These are phyloP conservation scores for Talaromyces ruber DNA, from an alignment of 495 filamentous ascomycete species.

Conservation along the genomic window DNA sequence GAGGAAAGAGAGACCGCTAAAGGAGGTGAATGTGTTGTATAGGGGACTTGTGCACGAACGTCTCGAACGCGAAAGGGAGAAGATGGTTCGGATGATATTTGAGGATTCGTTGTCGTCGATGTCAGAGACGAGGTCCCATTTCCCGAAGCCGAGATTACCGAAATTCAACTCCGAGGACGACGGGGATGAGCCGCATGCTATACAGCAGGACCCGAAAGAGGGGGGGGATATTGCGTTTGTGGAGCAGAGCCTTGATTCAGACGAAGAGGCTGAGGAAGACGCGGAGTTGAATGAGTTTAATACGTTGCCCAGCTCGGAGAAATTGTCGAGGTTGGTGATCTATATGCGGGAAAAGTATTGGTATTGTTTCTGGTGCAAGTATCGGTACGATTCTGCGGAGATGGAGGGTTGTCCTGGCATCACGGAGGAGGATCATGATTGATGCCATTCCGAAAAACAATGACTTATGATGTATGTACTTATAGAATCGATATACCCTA, in stretches of 20 bases:
- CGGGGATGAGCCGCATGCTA: constrained; percentile 35
- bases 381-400: constrained; percentile 53
- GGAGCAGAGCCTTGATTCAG: constrained; percentile 22
- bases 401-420: constrained; percentile 88
- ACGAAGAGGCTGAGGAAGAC: constrained; percentile 42
- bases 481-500: neutral
- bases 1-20: constrained; percentile 30
- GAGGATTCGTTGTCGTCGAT: constrained; percentile 51
- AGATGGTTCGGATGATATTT: constrained; percentile 59
- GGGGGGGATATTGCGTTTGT: neutral
- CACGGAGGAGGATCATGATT: constrained; percentile 91
- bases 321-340: constrained; percentile 51
- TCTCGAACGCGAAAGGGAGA: constrained; percentile 60
- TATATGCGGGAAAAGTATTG: constrained; percentile 60
- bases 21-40: constrained; percentile 70
- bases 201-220: constrained; percentile 9
- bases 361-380: constrained; percentile 99
- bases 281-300: constrained; percentile 79
- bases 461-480: neutral
- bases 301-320: constrained; percentile 52
- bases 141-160: constrained; percentile 37
- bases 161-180: constrained; percentile 44
- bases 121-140: constrained; percentile 20
- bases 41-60: constrained; percentile 62
- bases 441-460: constrained; percentile 6